Evolutionary conservation across 768 basidiomycete genomes (phyloP).

Genomic region (Tricholoma matsutake): DNA sequence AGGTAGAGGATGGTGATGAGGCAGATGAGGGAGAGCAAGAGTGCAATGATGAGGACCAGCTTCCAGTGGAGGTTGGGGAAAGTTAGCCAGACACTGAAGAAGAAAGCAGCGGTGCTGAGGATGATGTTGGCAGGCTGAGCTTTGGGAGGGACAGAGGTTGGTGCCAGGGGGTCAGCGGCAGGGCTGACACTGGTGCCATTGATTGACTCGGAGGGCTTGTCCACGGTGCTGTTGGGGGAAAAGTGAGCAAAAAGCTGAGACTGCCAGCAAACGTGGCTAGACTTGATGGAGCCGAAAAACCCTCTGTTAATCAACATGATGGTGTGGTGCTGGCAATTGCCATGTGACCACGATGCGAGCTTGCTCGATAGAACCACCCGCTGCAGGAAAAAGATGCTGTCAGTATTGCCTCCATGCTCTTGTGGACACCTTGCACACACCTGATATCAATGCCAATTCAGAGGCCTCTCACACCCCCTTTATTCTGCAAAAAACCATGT

Average conservation of each 20-base stretch:
- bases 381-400: background rate
- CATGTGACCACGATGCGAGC: slow-evolving; percentile 5
- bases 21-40: background rate
- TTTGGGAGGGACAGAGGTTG: background rate
- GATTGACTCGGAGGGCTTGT: background rate
- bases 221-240: background rate
- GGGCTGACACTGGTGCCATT: background rate
- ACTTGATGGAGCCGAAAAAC: background rate
- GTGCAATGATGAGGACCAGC: background rate
- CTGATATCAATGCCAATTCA: slow-evolving; percentile 12
- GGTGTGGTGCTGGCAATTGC: background rate
- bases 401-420: background rate
- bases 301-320: background rate
- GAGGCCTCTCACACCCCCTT: slow-evolving; percentile 2
- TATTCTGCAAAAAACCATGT: slow-evolving; percentile 8
- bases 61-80: background rate
- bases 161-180: background rate
- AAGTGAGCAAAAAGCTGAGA: background rate
- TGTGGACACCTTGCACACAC: background rate
- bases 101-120: background rate
- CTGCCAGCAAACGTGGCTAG: background rate
- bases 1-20: background rate
- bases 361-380: slow-evolving; percentile 10
- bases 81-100: background rate
- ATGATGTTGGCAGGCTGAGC: background rate